Conservation (phyloP, 371 early-diverging fungal species). For the Apophysomyces variabilis region DNA sequence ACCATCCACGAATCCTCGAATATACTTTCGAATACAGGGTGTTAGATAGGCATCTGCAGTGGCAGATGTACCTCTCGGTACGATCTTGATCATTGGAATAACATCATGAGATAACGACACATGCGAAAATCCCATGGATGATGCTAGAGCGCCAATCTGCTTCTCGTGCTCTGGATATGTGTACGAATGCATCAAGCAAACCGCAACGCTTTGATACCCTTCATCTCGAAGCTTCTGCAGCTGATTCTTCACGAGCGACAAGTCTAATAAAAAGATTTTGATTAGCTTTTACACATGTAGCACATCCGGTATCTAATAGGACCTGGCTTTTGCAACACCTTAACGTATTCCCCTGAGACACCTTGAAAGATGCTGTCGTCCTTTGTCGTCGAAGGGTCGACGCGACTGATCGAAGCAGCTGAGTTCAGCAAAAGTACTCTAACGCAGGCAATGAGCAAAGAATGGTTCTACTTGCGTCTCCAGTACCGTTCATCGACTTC, state of each 20-base stretch:
- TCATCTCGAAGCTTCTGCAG: conserved; percentile 64
- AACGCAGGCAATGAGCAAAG: not conserved
- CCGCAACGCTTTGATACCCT: conserved; percentile 86
- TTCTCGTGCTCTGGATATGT: conserved; percentile 90
- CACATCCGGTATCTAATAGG: not conserved
- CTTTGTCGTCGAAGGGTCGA: conserved; percentile 34
- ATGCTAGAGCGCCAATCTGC: conserved; percentile 70
- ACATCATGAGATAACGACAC: conserved; percentile 84
- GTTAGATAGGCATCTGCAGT: conserved; percentile 94
- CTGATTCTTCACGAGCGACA: conserved; percentile 53
- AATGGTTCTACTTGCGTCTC: not conserved
- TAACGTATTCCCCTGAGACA: conserved; percentile 87
- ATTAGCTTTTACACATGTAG: not conserved
- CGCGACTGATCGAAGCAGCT: conserved; percentile 57
- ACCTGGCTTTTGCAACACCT: conserved; percentile 74
- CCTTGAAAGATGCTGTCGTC: conserved; percentile 62
- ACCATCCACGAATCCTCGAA: conserved; percentile 82
- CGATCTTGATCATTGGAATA: conserved; percentile 94
- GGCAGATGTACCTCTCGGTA: conserved; percentile 91
- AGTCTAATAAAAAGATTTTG: conserved; percentile 15
- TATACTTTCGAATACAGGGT: conserved; percentile 86
- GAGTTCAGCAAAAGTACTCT: conserved; percentile 81
- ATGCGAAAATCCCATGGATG: conserved; percentile 80
- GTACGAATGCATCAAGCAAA: conserved; percentile 93
- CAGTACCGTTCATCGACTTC: conserved; percentile 87